These are phyloP conservation scores for Ustilago shanxiensis DNA, from an alignment of 1,284 basidiomycete species.

Conservation along the genomic window DNA sequence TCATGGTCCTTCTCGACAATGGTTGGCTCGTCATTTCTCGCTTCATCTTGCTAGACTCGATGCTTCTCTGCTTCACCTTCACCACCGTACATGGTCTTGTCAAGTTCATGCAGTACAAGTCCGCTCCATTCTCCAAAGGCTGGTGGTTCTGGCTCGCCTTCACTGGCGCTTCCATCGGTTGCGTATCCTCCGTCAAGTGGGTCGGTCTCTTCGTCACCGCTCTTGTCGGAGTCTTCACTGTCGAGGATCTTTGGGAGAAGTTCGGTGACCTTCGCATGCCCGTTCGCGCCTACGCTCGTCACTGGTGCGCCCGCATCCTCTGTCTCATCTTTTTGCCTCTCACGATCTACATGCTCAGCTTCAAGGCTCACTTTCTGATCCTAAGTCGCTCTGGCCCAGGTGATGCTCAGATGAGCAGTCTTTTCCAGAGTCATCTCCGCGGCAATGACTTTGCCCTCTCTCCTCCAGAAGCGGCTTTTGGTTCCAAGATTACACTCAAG, in stretches of 20 bases:
- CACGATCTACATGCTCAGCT: constrained; percentile 90
- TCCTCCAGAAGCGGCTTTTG: constrained; percentile 81
- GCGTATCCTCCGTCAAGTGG: constrained; percentile 97
- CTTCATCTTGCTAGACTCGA: constrained; percentile 96
- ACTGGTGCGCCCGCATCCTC: constrained; percentile 88
- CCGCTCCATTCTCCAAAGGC: constrained; percentile 85
- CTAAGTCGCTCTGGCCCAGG: constrained; percentile 94
- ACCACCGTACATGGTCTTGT: constrained; percentile 93
- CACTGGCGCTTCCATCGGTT: constrained; percentile 92
- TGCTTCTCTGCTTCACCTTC: constrained; percentile 98
- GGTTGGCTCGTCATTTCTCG: constrained; percentile 96
- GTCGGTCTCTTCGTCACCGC: constrained; percentile 95
- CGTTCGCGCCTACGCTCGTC: constrained; percentile 83
- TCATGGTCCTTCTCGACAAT: constrained; percentile 91
- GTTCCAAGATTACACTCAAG: constrained; percentile 92
- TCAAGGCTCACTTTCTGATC: constrained; percentile 96
- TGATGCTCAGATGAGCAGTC: constrained; percentile 96
- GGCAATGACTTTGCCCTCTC: constrained; percentile 88
- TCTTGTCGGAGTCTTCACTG: constrained; percentile 92
- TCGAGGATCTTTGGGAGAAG: constrained; percentile 98
- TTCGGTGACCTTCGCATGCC: constrained; percentile 96
- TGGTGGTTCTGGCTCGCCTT: constrained; percentile 97
- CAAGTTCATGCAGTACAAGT: constrained; percentile 95
- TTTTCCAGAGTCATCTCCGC: constrained; percentile 96
- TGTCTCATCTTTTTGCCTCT: constrained; percentile 91